Evolutionary conservation across 208 protist species (phyloP).

Genomic region (Angomonas ambiguus): DNA sequence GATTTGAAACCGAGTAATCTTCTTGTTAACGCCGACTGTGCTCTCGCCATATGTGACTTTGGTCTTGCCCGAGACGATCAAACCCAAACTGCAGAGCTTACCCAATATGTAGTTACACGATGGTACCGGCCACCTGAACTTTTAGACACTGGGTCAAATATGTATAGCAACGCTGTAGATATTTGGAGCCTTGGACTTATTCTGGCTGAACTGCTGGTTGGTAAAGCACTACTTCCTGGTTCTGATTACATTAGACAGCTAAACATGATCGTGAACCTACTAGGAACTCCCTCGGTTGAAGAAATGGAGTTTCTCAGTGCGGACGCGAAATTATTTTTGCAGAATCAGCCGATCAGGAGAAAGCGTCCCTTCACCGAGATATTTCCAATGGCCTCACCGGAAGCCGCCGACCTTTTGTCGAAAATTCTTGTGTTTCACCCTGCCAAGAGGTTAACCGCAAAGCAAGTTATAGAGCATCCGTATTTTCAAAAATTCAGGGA

Average conservation of each 20-base stretch:
- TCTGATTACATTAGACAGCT: conserved; percentile 84
- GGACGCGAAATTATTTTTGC: conserved; percentile 69
- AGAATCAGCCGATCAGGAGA: conserved; percentile 45
- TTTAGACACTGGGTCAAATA: conserved; percentile 82
- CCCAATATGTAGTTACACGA: conserved; percentile 96
- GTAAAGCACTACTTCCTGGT: conserved; percentile 94
- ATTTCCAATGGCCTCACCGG: conserved; percentile 90
- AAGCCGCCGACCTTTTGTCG: conserved; percentile 92
- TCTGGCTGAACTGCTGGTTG: conserved; percentile 97
- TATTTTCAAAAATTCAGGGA: conserved; percentile 92
- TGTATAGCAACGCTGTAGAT: conserved; percentile 96
- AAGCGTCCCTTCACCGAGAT: conserved; percentile 63
- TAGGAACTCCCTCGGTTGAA: conserved; percentile 64
- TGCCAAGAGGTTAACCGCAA: conserved; percentile 90
- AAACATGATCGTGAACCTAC: conserved; percentile 76
- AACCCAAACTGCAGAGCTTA: conserved; percentile 58
- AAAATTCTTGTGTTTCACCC: conserved; percentile 96
- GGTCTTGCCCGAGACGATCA: conserved; percentile 84
- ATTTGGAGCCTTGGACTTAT: conserved; percentile 97
- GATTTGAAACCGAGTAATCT: conserved; percentile 95
- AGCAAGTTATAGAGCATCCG: conserved; percentile 92
- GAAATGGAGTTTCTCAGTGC: conserved; percentile 87
- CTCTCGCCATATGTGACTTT: conserved; percentile 94
- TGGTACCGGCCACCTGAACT: conserved; percentile 99
- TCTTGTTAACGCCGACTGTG: conserved; percentile 94